Evolutionary conservation across 768 basidiomycete genomes (phyloP).

Genomic region (Kwoniella sp.): DNA sequence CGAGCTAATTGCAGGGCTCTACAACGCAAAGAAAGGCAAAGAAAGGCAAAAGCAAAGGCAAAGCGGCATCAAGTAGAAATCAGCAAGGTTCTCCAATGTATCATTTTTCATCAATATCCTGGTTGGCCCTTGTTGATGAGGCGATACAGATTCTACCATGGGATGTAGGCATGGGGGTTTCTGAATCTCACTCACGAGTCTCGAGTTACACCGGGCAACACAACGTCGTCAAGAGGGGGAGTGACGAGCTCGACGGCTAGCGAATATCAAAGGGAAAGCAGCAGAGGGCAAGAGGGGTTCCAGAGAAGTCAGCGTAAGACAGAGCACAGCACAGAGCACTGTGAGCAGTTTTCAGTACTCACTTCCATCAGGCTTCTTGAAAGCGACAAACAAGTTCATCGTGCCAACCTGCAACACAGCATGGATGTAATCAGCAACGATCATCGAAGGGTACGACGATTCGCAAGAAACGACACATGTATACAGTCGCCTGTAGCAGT

Average conservation of each 20-base stretch:
- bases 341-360: too few species aligned
- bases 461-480: too few species aligned
- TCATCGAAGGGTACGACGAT: too few species aligned
- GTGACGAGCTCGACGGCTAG: slow-evolving; percentile 82
- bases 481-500: too few species aligned
- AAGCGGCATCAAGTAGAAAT: too few species aligned
- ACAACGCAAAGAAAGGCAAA: slow-evolving; percentile 4
- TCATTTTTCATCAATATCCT: too few species aligned
- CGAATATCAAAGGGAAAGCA: neutral
- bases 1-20: slow-evolving; percentile 68
- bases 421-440: neutral
- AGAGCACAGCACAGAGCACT: slow-evolving; percentile 5
- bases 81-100: too few species aligned
- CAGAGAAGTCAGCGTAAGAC: neutral
- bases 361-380: slow-evolving; percentile 63
- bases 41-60: too few species aligned
- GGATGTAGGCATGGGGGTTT: too few species aligned
- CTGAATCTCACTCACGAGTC: slow-evolving; percentile 66
- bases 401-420: slow-evolving; percentile 62
- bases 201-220: slow-evolving; percentile 89
- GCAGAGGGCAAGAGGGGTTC: too few species aligned
- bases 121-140: too few species aligned
- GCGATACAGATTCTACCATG: neutral
- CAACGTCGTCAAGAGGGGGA: slow-evolving; percentile 84
- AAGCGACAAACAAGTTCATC: slow-evolving; percentile 79